Evolutionary conservation across 2,329 filamentous ascomycete species (phyloP).

Genomic region (Periconia sp.): DNA sequence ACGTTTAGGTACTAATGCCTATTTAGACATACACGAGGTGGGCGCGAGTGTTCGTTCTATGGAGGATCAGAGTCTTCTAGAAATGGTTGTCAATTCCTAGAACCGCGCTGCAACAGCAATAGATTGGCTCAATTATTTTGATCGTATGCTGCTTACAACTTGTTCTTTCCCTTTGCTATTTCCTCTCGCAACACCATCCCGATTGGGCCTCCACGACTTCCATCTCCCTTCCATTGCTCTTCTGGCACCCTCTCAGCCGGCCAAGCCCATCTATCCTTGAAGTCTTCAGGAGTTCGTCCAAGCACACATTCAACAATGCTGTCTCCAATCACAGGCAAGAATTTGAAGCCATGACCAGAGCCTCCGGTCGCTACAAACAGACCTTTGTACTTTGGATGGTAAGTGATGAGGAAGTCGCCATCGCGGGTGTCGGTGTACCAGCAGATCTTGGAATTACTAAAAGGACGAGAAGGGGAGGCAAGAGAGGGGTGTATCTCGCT

Average conservation of each 20-base stretch:
- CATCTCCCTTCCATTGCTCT: slow-evolving; percentile 45
- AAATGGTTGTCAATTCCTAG: no score
- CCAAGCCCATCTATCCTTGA: slow-evolving; percentile 68
- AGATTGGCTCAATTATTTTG: no score
- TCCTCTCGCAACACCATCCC: slow-evolving; percentile 49
- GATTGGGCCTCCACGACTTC: slow-evolving; percentile 44
- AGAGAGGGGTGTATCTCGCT: slow-evolving; percentile 33
- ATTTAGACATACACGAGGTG: no score
- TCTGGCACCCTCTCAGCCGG: slow-evolving; percentile 48
- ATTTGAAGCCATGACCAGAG: slow-evolving; percentile 68
- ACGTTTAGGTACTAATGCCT: no score
- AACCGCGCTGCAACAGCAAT: no score
- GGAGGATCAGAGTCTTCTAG: no score
- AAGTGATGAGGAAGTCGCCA: slow-evolving; percentile 62
- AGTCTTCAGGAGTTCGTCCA: slow-evolving; percentile 51
- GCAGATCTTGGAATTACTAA: slow-evolving; percentile 57
- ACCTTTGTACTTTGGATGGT: slow-evolving; percentile 57
- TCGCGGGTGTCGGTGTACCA: slow-evolving; percentile 64
- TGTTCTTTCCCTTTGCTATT: slow-evolving; percentile 42
- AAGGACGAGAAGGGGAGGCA: slow-evolving; percentile 47
- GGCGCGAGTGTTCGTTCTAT: no score
- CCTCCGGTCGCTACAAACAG: slow-evolving; percentile 67
- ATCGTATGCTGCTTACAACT: no score
- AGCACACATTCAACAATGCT: slow-evolving; percentile 60
- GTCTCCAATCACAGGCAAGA: slow-evolving; percentile 63